Evolutionary conservation across 768 basidiomycete genomes (phyloP).

Genomic region (Cantharellus anzutake): DNA sequence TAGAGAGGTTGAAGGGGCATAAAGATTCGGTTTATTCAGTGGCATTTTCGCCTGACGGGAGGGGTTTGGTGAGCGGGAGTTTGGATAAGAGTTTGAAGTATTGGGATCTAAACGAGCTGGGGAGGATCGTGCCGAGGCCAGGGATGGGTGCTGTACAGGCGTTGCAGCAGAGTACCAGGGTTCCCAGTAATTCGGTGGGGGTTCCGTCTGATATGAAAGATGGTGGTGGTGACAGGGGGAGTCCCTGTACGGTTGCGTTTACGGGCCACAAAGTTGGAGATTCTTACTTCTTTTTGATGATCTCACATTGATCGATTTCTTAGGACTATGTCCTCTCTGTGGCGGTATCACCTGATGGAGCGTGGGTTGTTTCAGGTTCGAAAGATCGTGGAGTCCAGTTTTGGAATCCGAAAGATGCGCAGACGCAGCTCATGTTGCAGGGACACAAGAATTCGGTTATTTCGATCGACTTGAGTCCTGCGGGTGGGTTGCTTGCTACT

Average conservation of each 20-base stretch:
- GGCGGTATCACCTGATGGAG: slow-evolving; percentile 76
- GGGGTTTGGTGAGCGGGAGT: slow-evolving; percentile 74
- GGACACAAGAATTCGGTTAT: slow-evolving; percentile 51
- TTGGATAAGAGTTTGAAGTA: slow-evolving; percentile 76
- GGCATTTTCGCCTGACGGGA: slow-evolving; percentile 85
- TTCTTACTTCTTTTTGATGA: not conserved
- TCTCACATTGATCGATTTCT: not conserved
- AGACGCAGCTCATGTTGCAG: slow-evolving; percentile 87
- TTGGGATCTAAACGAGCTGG: slow-evolving; percentile 47
- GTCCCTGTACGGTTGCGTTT: slow-evolving; percentile 62
- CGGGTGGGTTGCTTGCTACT: slow-evolving; percentile 42
- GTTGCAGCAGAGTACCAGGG: slow-evolving; percentile 1
- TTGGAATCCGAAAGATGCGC: slow-evolving; percentile 62
- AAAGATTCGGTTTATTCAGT: slow-evolving; percentile 71
- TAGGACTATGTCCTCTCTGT: slow-evolving; percentile 59
- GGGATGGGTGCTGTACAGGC: slow-evolving; percentile 3
- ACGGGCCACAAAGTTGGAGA: slow-evolving; percentile 59
- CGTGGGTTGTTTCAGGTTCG: slow-evolving; percentile 87
- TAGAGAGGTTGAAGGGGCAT: slow-evolving; percentile 63
- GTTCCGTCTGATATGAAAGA: slow-evolving; percentile 9
- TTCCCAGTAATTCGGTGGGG: slow-evolving; percentile 3
- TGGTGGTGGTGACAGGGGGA: slow-evolving; percentile 24
- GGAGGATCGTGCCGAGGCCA: slow-evolving; percentile 10
- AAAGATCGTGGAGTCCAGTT: slow-evolving; percentile 96
- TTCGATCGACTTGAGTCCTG: slow-evolving; percentile 47